Base-by-base conservation (phyloP, 2,329 filamentous ascomycete species). In the Pestalotiopsis fici region DNA sequence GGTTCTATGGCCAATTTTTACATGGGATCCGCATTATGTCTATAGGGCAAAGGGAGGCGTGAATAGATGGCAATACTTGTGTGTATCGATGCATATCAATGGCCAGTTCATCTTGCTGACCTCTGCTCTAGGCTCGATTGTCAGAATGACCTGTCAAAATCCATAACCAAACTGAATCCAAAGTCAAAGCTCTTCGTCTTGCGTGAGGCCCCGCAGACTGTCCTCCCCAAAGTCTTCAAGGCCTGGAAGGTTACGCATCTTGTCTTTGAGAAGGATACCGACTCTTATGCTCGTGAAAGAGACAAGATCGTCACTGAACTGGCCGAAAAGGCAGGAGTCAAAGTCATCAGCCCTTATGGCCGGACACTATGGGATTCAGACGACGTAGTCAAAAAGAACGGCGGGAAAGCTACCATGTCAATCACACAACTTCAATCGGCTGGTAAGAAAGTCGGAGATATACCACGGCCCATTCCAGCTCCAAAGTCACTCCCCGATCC, bases 21-120 rank as follows among this genome's bases (percentile, higher is more conserved):
- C 90, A 1, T 95, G 91, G 91, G 92, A 94, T 75, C 91, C 91
- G 66, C 91, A 94, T 76, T 94, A 94, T 75, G 91, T 94, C 28
- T 94, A 93, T 75, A 86, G 86, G 37, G 88, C 90, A 1, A 86
- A 91, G 67, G 91, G 90, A 4, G 91, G 91, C 0, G 81, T 88
- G 9, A 95, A 95, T 73, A 83, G 92, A 71, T 94, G 91, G 90
- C 89, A 93, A 72, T 94, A 91, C 74, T 78, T 93, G 82, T 88
- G 73, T 74, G 82, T 25, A 13, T 50, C 31, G 27, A 11, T 13
- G 4, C 21, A 21, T 7, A 12, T 47, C 27, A 23, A 11, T 50
- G 27, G 15, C 21, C 2, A 9, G 55, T 37, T 28, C 59, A 12
- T 18, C 59, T 50, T 13, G 66, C 66, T 70, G 15, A 72, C 65